Evolutionary conservation across 2,329 filamentous ascomycete species (phyloP).

Genomic region (Monilinia polystroma): DNA sequence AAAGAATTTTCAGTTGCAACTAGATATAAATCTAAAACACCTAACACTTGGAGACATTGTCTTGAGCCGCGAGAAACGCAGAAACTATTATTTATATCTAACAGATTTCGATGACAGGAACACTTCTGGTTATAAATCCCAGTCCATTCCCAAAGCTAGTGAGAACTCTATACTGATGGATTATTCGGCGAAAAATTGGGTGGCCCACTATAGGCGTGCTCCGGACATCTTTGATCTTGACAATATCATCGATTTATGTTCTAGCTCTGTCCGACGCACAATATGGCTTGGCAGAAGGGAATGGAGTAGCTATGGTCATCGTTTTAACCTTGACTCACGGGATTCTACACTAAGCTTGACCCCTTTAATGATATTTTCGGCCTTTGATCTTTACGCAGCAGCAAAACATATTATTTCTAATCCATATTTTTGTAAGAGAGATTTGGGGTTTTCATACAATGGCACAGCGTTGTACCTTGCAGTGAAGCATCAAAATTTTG

Average conservation of each 20-base stretch:
- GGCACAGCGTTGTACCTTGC: background rate
- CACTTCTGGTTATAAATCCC: too few species aligned
- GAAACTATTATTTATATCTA: conserved; percentile 1
- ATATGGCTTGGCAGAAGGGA: background rate
- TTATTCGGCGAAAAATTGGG: background rate
- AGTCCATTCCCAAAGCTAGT: too few species aligned
- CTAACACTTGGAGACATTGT: conserved; percentile 12
- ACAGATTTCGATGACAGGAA: background rate
- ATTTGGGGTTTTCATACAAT: background rate
- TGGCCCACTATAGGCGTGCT: background rate
- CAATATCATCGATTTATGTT: background rate
- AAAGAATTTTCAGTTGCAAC: conserved; percentile 23
- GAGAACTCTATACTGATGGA: background rate
- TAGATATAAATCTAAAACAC: background rate
- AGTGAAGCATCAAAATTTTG: background rate
- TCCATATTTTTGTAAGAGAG: background rate
- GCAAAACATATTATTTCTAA: background rate
- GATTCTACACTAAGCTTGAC: background rate
- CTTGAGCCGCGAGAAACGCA: conserved; percentile 8
- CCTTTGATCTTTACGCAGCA: background rate
- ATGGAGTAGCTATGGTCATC: too few species aligned
- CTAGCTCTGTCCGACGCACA: background rate
- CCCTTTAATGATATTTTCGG: background rate
- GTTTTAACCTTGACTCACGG: too few species aligned
- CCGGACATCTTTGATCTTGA: background rate